Evolutionary conservation across 192 early-diverging fungal species (phyloP).

Genomic region (Dimargaris verticillata): DNA sequence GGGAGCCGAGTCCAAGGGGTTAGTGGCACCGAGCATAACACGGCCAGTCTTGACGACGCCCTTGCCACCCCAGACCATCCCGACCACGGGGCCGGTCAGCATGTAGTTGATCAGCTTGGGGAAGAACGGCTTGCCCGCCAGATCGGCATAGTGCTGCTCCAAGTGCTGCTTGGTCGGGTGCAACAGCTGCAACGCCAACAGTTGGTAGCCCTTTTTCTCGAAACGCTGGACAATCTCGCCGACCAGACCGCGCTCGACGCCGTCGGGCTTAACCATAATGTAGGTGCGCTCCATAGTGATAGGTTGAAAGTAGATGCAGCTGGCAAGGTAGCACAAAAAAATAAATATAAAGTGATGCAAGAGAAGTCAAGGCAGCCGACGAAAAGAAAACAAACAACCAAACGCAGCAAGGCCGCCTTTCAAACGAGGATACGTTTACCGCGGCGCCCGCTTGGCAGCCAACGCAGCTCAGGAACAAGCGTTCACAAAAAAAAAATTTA

Average conservation of each 20-base stretch:
- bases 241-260: constrained; percentile 67
- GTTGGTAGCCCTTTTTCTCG: constrained; percentile 79
- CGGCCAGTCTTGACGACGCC: constrained; percentile 81
- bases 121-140: constrained; percentile 78
- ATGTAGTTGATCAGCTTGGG: constrained; percentile 66
- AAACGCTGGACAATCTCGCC: constrained; percentile 90
- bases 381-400: too few relatives aligned
- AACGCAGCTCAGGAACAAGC: too few relatives aligned
- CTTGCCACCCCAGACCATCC: constrained; percentile 88
- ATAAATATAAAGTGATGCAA: too few relatives aligned
- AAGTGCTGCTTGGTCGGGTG: constrained; percentile 53
- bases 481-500: too few relatives aligned
- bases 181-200: constrained; percentile 64
- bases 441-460: too few relatives aligned
- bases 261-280: constrained; percentile 40
- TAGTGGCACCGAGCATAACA: constrained; percentile 74
- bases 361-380: too few relatives aligned
- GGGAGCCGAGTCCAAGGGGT: constrained; percentile 73
- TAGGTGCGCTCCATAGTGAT: constrained; percentile 31
- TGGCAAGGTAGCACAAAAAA: too few relatives aligned
- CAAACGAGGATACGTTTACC: too few relatives aligned
- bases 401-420: too few relatives aligned
- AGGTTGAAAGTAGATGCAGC: too few relatives aligned
- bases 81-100: constrained; percentile 86
- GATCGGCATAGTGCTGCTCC: constrained; percentile 69